These are phyloP conservation scores for Vigna mungo DNA, from an alignment of 306 rosid genomes.

Conservation along the genomic window DNA sequence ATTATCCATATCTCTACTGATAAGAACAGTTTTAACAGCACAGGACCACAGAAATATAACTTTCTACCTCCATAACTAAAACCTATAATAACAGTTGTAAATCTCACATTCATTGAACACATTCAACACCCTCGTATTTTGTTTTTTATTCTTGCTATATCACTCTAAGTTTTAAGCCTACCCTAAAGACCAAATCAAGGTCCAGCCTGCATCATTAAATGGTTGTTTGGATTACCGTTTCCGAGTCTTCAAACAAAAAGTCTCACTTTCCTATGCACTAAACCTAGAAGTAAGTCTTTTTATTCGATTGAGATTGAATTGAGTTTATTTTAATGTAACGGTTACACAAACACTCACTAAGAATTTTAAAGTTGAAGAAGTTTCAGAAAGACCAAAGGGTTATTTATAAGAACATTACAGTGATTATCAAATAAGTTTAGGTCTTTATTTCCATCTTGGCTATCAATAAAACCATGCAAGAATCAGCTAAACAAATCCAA, in stretches of 20 bases:
- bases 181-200: not conserved
- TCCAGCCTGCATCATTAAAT: not conserved
- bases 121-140: slow-evolving; percentile 26
- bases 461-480: slow-evolving; percentile 9
- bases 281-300: not conserved
- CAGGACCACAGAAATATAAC: slow-evolving; percentile 56
- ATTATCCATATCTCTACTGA: slow-evolving; percentile 49
- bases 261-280: not conserved
- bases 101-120: slow-evolving; percentile 39
- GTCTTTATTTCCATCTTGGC: not conserved
- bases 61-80: slow-evolving; percentile 26
- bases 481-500: slow-evolving; percentile 16
- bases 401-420: not conserved
- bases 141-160: slow-evolving; percentile 16
- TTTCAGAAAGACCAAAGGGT: slow-evolving; percentile 1
- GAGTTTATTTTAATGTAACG: too few species aligned
- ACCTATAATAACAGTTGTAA: slow-evolving; percentile 27
- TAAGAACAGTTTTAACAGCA: slow-evolving; percentile 58
- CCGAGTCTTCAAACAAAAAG: not conserved
- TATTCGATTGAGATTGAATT: too few species aligned
- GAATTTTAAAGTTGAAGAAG: not conserved
- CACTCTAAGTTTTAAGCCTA: slow-evolving; percentile 28
- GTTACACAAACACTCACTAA: too few species aligned
- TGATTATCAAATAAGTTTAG: slow-evolving; percentile 14
- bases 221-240: not conserved